A percentile compares a stretch with the other conserved stretches of the same genome.
phyloP scores from a whole-genome alignment of 2,329 filamentous ascomycete genomes.

The Colletotrichum euphorbiae region DNA sequence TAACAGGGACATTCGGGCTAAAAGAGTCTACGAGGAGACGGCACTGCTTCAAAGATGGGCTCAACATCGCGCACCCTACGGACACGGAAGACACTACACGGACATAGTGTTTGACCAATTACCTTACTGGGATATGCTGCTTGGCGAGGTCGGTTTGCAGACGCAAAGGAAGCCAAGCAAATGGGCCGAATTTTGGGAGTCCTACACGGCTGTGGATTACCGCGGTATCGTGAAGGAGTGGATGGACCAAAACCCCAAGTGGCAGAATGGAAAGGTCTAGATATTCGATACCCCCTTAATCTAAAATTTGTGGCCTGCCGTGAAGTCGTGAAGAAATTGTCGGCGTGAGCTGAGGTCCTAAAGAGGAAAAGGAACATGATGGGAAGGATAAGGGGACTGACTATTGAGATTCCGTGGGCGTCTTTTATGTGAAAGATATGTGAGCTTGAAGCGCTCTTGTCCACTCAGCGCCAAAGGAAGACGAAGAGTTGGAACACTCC shows the following conservation, averaged over 20 bases:
- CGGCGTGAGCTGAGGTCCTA: not conserved
- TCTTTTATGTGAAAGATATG: too few relatives aligned
- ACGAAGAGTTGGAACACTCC: too few relatives aligned
- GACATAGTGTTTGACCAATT: slow-evolving; percentile 71
- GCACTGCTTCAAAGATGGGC: slow-evolving; percentile 65
- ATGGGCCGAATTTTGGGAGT: slow-evolving; percentile 54
- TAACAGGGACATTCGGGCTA: slow-evolving; percentile 14
- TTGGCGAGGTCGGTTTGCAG: slow-evolving; percentile 64
- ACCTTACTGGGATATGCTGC: slow-evolving; percentile 67
- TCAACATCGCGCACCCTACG: slow-evolving; percentile 61
- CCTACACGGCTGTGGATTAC: slow-evolving; percentile 61
- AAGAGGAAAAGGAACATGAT: too few relatives aligned
- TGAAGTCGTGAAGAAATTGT: too few relatives aligned
- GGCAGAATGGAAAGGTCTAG: not conserved
- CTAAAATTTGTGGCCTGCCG: too few relatives aligned
- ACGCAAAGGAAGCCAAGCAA: slow-evolving; percentile 51
- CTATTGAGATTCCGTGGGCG: too few relatives aligned
- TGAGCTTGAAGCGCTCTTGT: too few relatives aligned
- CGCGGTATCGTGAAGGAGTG: slow-evolving; percentile 57
- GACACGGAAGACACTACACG: slow-evolving; percentile 61
- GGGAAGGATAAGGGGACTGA: too few relatives aligned
- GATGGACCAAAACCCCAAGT: slow-evolving; percentile 41
- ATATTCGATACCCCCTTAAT: too few relatives aligned
- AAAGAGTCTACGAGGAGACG: slow-evolving; percentile 49
- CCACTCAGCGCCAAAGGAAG: too few relatives aligned